Evolutionary conservation across 306 rosid species (phyloP), one percentile per base, ranked within the genome.

Genomic region (Cucumis melo): DNA sequence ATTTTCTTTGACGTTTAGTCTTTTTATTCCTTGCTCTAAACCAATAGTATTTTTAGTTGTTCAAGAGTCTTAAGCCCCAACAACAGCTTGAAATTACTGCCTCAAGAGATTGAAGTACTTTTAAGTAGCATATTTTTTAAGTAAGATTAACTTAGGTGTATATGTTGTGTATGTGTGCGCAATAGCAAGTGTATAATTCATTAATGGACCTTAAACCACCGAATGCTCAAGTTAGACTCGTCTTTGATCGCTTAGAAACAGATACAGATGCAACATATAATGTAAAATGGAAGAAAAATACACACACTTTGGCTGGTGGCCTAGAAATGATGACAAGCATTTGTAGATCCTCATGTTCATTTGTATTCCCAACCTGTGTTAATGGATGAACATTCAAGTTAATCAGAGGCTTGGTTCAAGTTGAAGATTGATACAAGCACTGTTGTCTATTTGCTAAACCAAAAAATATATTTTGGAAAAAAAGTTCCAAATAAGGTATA

Each of bases 231-330:
- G 19, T 67, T 67, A 41, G 74, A 63, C 34, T 34, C 17, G 6
- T 39, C 53, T 42, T 3, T 21, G 2, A 42, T 42, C 32, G 12
- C 12, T n/a, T 36, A 38, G 10, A 67, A 54, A 19, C 41, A 32
- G 32, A 21, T 19, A 34, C 24, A 4, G 13, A 77, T 7, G 20
- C 20, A 77, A 21, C n/a, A 15, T 34, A 74, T 38, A 29, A 17
- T 79, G 81, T 79, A 80, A 42, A 76, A 79, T 55, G 80, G 21
- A 78, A 65, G 53, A 79, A 77, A 72, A 79, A 64, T 71, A 76
- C 97, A 5, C 87, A 94, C 99, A 88, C 90, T 88, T 92, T 94
- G 79, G 85, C 78, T 0, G 99, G 97, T 0, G 99, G 96, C 75
- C 97, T 91, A 66, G 99, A 92, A 82, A 92, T 85, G 80, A 86